Conservation (phyloP, 345 rosid species). For the Syzygium oleosum region DNA sequence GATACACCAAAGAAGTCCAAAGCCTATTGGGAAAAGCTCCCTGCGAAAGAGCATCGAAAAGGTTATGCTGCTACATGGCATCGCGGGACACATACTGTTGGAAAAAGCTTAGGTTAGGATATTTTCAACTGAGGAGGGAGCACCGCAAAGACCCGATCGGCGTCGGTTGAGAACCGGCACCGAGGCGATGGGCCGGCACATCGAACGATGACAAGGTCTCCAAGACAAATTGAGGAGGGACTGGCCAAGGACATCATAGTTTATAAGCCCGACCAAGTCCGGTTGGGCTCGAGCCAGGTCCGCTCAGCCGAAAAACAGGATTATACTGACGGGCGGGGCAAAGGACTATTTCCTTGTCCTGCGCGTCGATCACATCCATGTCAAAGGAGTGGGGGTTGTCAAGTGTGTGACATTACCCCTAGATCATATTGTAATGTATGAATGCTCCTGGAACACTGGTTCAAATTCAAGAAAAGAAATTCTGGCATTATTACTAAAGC, state of each 20-base stretch:
- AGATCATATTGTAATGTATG: not conserved
- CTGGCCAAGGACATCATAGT: not conserved
- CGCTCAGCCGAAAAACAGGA: not conserved
- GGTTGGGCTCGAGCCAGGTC: not conserved
- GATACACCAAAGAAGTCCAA: not conserved
- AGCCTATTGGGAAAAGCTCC: not conserved
- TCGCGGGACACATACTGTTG: not conserved
- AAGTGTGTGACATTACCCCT: not conserved
- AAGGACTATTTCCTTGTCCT: not conserved
- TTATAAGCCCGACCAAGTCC: not conserved
- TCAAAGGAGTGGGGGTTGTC: not conserved
- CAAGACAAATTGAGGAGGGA: not conserved
- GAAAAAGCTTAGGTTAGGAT: not conserved
- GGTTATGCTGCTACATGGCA: not conserved
- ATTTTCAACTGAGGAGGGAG: not conserved
- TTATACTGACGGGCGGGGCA: no score
- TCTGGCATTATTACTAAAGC: not conserved
- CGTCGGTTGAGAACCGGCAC: not conserved
- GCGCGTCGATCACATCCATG: not conserved
- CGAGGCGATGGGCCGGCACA: not conserved
- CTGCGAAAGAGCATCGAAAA: not conserved
- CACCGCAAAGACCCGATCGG: not conserved
- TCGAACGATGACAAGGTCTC: not conserved
- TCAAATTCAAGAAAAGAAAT: not conserved
- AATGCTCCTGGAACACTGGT: not conserved